A percentile compares a stretch with the other conserved stretches of the same genome.
Conservation (phyloP, 2,329 filamentous ascomycete genomes). For the Grosmannia serpens region DNA sequence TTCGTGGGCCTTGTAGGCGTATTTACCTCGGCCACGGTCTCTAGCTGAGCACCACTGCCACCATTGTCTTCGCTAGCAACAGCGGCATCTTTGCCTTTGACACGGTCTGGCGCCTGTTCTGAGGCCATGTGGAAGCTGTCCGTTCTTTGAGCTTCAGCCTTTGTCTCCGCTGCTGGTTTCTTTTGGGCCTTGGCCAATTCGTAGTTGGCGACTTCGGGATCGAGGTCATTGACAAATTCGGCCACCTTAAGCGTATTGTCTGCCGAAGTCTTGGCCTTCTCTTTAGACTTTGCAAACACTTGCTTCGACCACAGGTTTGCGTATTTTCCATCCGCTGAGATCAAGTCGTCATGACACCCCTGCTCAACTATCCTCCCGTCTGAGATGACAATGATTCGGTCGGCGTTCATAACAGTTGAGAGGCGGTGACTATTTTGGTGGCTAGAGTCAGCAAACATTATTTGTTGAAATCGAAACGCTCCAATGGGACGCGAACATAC, state of each 20-base stretch:
- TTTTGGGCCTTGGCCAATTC: slow-evolving; percentile 23
- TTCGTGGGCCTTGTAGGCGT: slow-evolving; percentile 28
- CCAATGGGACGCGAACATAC: slow-evolving; percentile 23
- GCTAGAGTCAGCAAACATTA: not conserved
- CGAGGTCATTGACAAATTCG: slow-evolving; percentile 25
- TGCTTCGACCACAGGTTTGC: slow-evolving; percentile 55
- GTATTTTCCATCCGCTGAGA: slow-evolving; percentile 49
- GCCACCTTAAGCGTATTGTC: slow-evolving; percentile 14
- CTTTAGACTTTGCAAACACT: slow-evolving; percentile 35
- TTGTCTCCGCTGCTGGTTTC: not conserved
- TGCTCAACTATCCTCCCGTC: slow-evolving; percentile 52
- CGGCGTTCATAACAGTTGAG: slow-evolving; percentile 60
- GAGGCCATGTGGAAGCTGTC: not conserved
- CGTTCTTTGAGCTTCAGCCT: not conserved
- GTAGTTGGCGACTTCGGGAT: slow-evolving; percentile 22
- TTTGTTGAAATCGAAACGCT: not conserved
- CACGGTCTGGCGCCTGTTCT: not conserved
- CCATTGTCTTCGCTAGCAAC: slow-evolving; percentile 9
- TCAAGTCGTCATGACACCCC: slow-evolving; percentile 48
- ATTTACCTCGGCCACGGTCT: slow-evolving; percentile 12
- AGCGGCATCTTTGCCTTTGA: not conserved
- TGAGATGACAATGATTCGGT: slow-evolving; percentile 54
- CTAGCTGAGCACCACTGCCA: slow-evolving; percentile 8
- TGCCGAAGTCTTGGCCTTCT: slow-evolving; percentile 16
- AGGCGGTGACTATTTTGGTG: slow-evolving; percentile 43